Evolutionary conservation across 345 rosid species (phyloP), one percentile per base, ranked within the genome.

Genomic region (Populus tremula): DNA sequence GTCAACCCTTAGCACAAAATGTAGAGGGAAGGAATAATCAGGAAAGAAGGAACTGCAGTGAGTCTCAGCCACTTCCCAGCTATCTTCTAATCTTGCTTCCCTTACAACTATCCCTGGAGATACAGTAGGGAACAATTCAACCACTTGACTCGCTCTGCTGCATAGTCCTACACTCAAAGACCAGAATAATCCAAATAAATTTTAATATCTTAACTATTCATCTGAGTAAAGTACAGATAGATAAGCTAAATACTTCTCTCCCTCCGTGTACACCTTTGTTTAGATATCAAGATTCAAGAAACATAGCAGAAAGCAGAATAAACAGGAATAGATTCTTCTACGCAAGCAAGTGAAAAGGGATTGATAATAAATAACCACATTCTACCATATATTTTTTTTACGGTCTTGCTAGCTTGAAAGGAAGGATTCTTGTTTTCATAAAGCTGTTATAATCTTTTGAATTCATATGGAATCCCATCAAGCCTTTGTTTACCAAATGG

Each of bases 41-140:
- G 99, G 99, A 83, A 91, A 92, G 87, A 93, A 96, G 67, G 94
- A 88, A 79, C 94, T 90, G 85, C 98, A 93, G 74, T 93, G 97
- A 79, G 97, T 96, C 90, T 96, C 99, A 5, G 94, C 97, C 74
- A 96, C 97, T 86, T 96, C 97, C 97, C 99, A 96, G 50, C 93
- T 90, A 79, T 96, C 98, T 84, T 92, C 97, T 68, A 91, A 63
- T 77, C 98, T 88, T 29, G 98, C 99, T 88, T 96, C 99, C 77
- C 99, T 86, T 43, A 96, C 97, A 82, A 92, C 86, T 53, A 96
- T 88, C 76, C 91, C 92, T 6, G 94, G 97, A 74, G 96, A 89
- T 76, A 92, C 76, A 17, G 88, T 81, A 1, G 97, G 86, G 73
- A 88, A 93, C 21, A 92, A 82, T 50, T 95, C 96, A 18, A 71